Base-by-base conservation (phyloP, 2,329 filamentous ascomycete genomes). In the Colletotrichum sp. region DNA sequence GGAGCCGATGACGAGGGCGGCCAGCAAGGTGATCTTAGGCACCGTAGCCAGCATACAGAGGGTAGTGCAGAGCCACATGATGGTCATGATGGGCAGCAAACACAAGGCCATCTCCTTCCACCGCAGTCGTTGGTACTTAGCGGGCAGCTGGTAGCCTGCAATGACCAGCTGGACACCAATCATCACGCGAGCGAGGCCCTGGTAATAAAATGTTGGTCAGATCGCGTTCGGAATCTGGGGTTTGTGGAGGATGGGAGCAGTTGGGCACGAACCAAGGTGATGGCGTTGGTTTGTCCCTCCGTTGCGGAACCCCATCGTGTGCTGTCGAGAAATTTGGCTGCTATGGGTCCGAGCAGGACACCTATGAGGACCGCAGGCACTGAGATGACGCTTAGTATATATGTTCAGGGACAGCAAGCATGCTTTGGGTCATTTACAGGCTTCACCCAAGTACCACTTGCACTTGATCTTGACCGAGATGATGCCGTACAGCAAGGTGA, bases 111-210 rank as follows among this genome's bases (percentile, higher is more conserved):
- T 87, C 72, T 91, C 90, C 72, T 87, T 89, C 83, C 87, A 89
- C 3, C 87, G 87, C 3, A 82, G 79, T 72, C 82, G 80, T 39
- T 88, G 83, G 80, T 93, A 93, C 79, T 87, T 88, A 57, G 89
- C 89, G 0, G 91, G 91, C 2, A 93, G 83, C 79, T 93, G 90
- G 78, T 90, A 93, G 30, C 91, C 91, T 3, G 90, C 91, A 71
- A 93, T 93, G 44, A 92, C 86, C 22, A 93, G 85, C 78, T 93
- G 91, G 3, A 93, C 86, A 7, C 91, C 90, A 71, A 93, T 92
- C 74, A 93, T 90, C 30, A 93, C 85, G 16, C 91, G 87, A 76
- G 87, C 87, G 8, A 92, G 79, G 15, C 88, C 88, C 83, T 84
- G 8, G 22, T 12, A 19, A n/a, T 3, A 12, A 8, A 12, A 25